phyloP scores from a whole-genome alignment of 169 alveolate species.

The Cyclospora cayetanensis region DNA sequence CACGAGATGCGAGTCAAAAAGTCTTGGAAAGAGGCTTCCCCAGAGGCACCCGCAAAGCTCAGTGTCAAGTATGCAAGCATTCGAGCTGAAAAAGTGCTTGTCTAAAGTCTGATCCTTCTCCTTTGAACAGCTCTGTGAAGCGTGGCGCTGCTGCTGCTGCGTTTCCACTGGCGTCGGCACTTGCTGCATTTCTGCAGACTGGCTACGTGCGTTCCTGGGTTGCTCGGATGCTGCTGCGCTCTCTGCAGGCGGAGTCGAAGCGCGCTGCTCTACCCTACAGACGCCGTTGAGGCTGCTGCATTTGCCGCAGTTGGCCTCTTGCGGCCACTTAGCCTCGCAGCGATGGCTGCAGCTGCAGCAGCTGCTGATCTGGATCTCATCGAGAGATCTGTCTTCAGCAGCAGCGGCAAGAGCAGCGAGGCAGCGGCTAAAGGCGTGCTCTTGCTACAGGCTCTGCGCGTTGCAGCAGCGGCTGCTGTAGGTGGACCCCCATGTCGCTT shows the following conservation, averaged over 20 bases:
- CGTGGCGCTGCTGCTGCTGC: conserved; percentile 19
- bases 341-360: background rate
- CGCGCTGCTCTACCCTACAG: background rate
- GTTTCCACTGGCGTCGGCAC: background rate
- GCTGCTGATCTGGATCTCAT: background rate
- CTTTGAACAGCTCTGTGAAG: too few relatives aligned
- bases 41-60: too few relatives aligned
- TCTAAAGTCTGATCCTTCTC: background rate
- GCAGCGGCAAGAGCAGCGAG: background rate
- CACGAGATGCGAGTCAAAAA: background rate
- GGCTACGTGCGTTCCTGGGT: background rate
- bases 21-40: too few relatives aligned
- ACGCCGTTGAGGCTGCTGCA: background rate
- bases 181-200: background rate
- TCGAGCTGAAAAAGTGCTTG: too few relatives aligned
- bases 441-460: background rate
- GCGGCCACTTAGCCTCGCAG: background rate
- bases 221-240: conserved; percentile 3
- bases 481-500: background rate
- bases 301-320: background rate
- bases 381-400: background rate
- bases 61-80: too few relatives aligned
- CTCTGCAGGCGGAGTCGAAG: background rate
- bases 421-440: conserved; percentile 5
- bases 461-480: background rate